Conservation (phyloP, 2,329 filamentous ascomycete genomes). For the Botrytis deweyae region DNA sequence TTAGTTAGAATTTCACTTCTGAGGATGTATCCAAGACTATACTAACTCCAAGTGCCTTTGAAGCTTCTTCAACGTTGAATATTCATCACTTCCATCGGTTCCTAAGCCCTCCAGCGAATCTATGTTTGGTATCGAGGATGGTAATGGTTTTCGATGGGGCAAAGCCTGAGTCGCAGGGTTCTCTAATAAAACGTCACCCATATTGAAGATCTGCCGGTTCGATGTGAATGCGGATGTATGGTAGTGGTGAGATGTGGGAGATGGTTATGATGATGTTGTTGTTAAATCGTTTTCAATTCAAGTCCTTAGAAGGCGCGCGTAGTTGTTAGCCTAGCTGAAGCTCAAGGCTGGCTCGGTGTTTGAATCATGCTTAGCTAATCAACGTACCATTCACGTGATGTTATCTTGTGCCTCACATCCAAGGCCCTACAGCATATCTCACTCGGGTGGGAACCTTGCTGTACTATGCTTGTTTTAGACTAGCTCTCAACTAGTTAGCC, state of each 20-base stretch:
- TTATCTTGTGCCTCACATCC: fast-evolving
- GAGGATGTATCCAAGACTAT: background rate
- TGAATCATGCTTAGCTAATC: constrained; percentile 7
- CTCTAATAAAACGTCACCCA: constrained; percentile 88
- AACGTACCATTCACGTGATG: background rate
- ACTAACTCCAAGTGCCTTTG: constrained; percentile 90
- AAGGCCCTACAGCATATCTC: background rate
- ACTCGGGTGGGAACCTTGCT: background rate
- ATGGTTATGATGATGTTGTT: constrained; percentile 14
- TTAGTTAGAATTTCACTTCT: constrained; percentile 32
- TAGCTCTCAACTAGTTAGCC: background rate
- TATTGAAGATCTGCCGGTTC: constrained; percentile 43
- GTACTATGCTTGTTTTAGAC: background rate
- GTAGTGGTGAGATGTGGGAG: constrained; percentile 1
- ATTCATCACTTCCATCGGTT: constrained; percentile 84
- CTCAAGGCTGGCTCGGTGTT: background rate
- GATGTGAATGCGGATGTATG: constrained; percentile 10
- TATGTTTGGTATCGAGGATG: constrained; percentile 82
- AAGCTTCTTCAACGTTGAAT: constrained; percentile 92
- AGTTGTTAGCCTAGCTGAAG: constrained; percentile 20
- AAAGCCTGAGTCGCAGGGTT: constrained; percentile 70
- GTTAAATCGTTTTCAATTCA: background rate
- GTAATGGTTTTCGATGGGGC: constrained; percentile 77
- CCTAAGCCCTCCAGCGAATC: constrained; percentile 84
- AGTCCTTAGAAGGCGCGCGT: constrained; percentile 21